Base-by-base conservation (phyloP, 495 filamentous ascomycete genomes). In the Annulohypoxylon stygium region DNA sequence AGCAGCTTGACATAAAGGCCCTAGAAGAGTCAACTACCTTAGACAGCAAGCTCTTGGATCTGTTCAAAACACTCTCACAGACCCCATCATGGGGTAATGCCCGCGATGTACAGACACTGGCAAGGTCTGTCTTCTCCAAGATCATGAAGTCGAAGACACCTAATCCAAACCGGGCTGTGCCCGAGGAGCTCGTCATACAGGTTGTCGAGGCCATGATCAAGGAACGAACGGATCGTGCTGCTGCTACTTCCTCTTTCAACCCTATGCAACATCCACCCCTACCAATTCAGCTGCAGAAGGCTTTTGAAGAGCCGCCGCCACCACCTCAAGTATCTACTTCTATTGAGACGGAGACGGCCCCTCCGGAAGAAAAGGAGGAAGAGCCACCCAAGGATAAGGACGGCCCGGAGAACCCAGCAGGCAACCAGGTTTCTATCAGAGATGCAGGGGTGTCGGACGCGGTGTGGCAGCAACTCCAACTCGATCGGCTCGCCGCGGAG, bases 71-170 rank as follows among this genome's bases (percentile, higher is more conserved):
- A 0, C 78, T 92, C 1, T 71, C 86, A 0, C 64, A 67, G 2
- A 84, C 86, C 2, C 63, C 82, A n/a, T 83, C 82, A 12, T 94
- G 91, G 90, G 91, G 84, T 3, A 94, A 91, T 73, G 91, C 89
- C 0, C 80, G 91, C 8, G 92, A 93, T 61, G 83, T 94, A 0
- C 79, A 88, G 41, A 87, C 84, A 0, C 47, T 93, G 0, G 85
- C 80, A 0, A 90, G 88, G 67, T 75, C 48, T 0, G 84, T 92
- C 12, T 87, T 86, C 65, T 72, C 80, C n/a, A 79, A 75, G 48
- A 65, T 83, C 2, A 71, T 90, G 10, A 77, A 67, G 51, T 75
- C 70, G 41, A 78, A 78, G 23, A 75, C 72, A 1, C 76, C 75
- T 0, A 47, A 76, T 0, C 54, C 74, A 0, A 62, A 57, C 1